phyloP scores from a whole-genome alignment of 768 basidiomycete species.

The Termitomyces heimii region DNA sequence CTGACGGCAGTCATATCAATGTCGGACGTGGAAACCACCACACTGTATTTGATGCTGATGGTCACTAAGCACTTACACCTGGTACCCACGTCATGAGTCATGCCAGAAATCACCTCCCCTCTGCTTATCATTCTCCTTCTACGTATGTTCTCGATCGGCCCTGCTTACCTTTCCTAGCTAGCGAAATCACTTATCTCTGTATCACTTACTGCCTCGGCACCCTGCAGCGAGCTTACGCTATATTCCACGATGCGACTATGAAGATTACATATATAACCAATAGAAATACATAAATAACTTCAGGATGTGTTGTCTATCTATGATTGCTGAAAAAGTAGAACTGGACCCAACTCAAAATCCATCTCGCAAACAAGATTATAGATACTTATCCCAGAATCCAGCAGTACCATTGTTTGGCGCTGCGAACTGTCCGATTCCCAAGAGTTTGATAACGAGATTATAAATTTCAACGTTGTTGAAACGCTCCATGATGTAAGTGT shows the following conservation, averaged over 20 bases:
- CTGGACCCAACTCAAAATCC: too few species aligned
- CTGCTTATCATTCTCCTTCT: background rate
- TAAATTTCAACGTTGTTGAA: conserved; percentile 87
- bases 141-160: background rate
- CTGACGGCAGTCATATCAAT: conserved; percentile 52
- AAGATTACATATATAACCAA: background rate
- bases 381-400: conserved; percentile 81
- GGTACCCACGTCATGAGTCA: background rate
- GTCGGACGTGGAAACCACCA: conserved; percentile 39
- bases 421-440: conserved; percentile 52
- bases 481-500: conserved; percentile 70
- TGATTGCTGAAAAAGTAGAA: background rate
- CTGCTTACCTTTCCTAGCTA: background rate
- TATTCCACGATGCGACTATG: conserved; percentile 3
- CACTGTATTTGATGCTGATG: conserved; percentile 78
- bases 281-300: background rate
- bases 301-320: background rate
- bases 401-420: conserved; percentile 70
- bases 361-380: conserved; percentile 25
- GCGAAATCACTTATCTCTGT: background rate
- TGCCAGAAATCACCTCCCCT: background rate
- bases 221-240: background rate
- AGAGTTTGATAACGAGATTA: conserved; percentile 69
- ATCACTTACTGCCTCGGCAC: background rate
- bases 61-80: conserved; percentile 20